Evolutionary conservation across 192 early-diverging fungal species (phyloP).

Genomic region (Coemansia aciculifera): DNA sequence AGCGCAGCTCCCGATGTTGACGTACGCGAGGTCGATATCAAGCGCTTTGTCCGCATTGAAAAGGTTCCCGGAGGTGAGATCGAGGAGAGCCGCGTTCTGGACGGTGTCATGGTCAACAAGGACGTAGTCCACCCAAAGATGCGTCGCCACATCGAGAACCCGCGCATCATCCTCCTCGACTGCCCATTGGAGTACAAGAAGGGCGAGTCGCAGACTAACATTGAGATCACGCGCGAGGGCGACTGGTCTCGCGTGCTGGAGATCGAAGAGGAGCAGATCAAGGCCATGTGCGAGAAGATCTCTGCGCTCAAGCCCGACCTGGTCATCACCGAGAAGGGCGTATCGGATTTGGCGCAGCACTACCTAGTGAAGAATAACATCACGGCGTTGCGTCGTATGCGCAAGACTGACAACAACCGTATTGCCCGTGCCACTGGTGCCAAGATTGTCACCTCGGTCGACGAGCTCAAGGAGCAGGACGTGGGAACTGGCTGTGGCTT

Average conservation of each 20-base stretch:
- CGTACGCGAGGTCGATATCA: slow-evolving; percentile 93
- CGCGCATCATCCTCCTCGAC: slow-evolving; percentile 92
- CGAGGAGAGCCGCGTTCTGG: slow-evolving; percentile 90
- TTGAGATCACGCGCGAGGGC: slow-evolving; percentile 94
- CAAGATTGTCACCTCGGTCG: slow-evolving; percentile 92
- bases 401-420: slow-evolving; percentile 99
- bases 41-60: slow-evolving; percentile 96
- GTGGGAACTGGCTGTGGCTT: slow-evolving; percentile 94
- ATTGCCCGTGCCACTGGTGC: slow-evolving; percentile 97
- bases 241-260: slow-evolving; percentile 96
- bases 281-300: slow-evolving; percentile 95
- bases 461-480: slow-evolving; percentile 95
- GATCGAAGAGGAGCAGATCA: slow-evolving; percentile 99
- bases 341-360: slow-evolving; percentile 98
- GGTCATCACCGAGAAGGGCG: slow-evolving; percentile 99
- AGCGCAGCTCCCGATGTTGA: slow-evolving; percentile 59
- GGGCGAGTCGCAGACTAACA: slow-evolving; percentile 99
- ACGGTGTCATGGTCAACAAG: slow-evolving; percentile 99
- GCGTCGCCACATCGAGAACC: slow-evolving; percentile 94
- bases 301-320: slow-evolving; percentile 94
- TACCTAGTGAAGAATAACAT: slow-evolving; percentile 97
- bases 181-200: slow-evolving; percentile 99
- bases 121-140: slow-evolving; percentile 99
- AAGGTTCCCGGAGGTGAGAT: slow-evolving; percentile 99
- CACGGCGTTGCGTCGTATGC: slow-evolving; percentile 95